Evolutionary conservation across 2,329 filamentous ascomycete genomes (phyloP).

Genomic region (Mycosphaerella arachidis): DNA sequence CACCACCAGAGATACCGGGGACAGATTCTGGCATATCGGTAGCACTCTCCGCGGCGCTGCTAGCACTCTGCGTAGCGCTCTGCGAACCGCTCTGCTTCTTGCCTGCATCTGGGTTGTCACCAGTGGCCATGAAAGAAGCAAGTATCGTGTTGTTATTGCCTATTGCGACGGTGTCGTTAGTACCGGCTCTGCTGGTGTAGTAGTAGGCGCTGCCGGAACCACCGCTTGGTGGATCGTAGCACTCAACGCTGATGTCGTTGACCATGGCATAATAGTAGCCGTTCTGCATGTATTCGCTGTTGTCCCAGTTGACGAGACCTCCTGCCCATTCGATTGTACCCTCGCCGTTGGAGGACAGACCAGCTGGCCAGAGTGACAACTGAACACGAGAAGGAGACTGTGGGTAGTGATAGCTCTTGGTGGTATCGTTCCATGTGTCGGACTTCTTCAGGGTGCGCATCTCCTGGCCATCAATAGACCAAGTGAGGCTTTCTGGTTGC

Average conservation of each 20-base stretch:
- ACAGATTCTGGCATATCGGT: constrained; percentile 43
- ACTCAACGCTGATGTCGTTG: constrained; percentile 72
- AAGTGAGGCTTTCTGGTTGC: constrained; percentile 79
- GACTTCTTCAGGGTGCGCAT: constrained; percentile 69
- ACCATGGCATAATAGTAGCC: constrained; percentile 88
- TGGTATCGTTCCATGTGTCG: constrained; percentile 80
- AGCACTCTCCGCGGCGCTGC: constrained; percentile 26
- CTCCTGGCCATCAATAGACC: constrained; percentile 77
- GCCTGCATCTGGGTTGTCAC: constrained; percentile 59
- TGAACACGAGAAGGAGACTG: constrained; percentile 89
- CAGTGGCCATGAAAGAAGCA: constrained; percentile 74
- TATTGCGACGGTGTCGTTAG: constrained; percentile 73
- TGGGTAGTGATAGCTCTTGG: constrained; percentile 78
- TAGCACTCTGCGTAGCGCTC: constrained; percentile 25
- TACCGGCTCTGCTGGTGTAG: constrained; percentile 61
- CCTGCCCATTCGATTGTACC: constrained; percentile 92
- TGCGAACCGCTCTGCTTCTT: constrained; percentile 31
- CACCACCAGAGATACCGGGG: constrained; percentile 47
- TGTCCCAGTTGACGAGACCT: constrained; percentile 80
- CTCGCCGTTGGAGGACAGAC: constrained; percentile 68
- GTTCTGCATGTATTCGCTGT: constrained; percentile 69
- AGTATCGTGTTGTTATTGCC: constrained; percentile 71
- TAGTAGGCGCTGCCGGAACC: constrained; percentile 66
- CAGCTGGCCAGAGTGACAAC: constrained; percentile 94
- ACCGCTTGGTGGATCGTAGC: constrained; percentile 77